phyloP scores from a whole-genome alignment of 2,329 filamentous ascomycete species.

The Parasarocladium wereldwijsianum region DNA sequence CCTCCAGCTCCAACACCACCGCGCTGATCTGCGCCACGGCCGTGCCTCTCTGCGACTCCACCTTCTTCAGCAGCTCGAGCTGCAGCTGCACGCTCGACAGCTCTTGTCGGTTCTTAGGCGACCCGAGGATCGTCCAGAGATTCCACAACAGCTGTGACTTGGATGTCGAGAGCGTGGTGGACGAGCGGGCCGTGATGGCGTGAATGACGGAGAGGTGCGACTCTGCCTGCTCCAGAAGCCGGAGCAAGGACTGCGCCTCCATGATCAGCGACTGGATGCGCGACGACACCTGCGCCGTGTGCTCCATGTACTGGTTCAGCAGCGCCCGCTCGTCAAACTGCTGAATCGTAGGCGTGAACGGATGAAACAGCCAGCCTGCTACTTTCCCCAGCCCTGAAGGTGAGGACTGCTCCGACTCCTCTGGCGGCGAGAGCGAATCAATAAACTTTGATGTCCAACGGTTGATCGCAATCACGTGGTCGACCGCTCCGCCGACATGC shows the following conservation, averaged over 20 bases:
- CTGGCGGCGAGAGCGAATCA: conserved; percentile 37
- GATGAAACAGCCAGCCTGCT: conserved; percentile 34
- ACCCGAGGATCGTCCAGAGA: conserved; percentile 63
- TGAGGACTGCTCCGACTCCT: conserved; percentile 14
- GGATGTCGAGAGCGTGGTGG: conserved; percentile 38
- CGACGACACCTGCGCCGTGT: conserved; percentile 54
- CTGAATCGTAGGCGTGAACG: conserved; percentile 44
- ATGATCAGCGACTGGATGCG: conserved; percentile 53
- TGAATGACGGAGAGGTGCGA: conserved; percentile 55
- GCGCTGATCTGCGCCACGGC: conserved; percentile 55
- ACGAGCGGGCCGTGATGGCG: conserved; percentile 50
- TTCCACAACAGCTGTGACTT: conserved; percentile 53
- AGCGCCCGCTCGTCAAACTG: conserved; percentile 39
- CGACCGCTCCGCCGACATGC: conserved; percentile 58
- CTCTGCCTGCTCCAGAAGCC: conserved; percentile 52
- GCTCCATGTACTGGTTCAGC: conserved; percentile 60
- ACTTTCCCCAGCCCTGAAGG: conserved; percentile 24
- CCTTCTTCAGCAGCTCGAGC: conserved; percentile 46
- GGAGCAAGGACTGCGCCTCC: conserved; percentile 54
- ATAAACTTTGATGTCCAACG: conserved; percentile 60
- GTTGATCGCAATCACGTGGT: conserved; percentile 61
- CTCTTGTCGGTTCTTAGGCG: conserved; percentile 44
- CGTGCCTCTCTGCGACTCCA: conserved; percentile 49
- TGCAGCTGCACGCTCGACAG: conserved; percentile 48
- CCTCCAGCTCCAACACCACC: conserved; percentile 58